Evolutionary conservation across 371 early-diverging fungal genomes (phyloP), one percentile per base, ranked within the genome.

Genomic region (Coemansia sp.): DNA sequence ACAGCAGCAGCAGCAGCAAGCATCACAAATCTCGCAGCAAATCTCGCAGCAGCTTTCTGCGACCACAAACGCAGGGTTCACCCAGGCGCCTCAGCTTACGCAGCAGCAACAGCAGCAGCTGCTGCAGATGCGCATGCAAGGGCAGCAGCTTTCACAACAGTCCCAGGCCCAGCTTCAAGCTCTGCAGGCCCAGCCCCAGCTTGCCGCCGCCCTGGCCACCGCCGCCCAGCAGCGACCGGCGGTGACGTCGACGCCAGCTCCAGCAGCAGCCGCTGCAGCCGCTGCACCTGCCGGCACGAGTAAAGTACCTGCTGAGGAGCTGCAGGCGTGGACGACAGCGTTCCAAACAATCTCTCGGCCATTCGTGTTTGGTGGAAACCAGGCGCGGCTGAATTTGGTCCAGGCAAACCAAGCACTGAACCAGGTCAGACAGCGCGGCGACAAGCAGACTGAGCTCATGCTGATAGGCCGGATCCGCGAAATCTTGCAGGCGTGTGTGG

Each of bases 101-200:
- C 62, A 52, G 16, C 68, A 59, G 20, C 63, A 56, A 26, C 60
- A 59, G 59, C 64, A 59, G 48, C 58, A 53, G 50, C 40, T 35
- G 2, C 34, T 50, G 35, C 63, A 61, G 35, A 49, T 51, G 59
- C 59, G 51, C 4, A 12, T 55, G 11, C 57, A 57, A n/a, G 47
- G 47, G 8, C 53, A 52, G 53, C 16, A n/a, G 2, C 34, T 12
- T 4, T 38, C 43, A 10, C 56, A 56, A 12, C 58, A 47, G 39
- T 34, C 38, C 33, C 56, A 56, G 4, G 59, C 38, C 3, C 58
- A 53, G 39, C 36, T 50, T 30, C 67, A 61, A 26, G 30, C 47
- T 2, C 41, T 54, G 2, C 68, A 68, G 14, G 47, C 42, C 16
- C 57, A 62, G 36, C 50, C 57, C 9, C 55, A 61, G 40, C 55